Evolutionary conservation across 805 yeast species (phyloP), one percentile per base, ranked within the genome.

Genomic region (Saccharomycopsis sp.): DNA sequence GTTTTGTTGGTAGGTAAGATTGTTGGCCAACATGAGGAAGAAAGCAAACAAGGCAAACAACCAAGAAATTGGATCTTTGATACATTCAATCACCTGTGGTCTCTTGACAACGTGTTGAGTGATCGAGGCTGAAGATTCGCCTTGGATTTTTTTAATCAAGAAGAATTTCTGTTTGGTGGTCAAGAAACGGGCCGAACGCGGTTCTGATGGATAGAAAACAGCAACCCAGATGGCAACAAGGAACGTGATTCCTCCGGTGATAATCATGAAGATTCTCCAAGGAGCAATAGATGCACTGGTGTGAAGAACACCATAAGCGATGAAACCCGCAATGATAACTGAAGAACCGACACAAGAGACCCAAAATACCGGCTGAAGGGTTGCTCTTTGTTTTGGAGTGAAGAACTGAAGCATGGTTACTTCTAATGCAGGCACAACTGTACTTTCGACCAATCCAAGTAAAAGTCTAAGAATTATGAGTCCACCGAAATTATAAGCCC

Each of bases 211-310:
- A 64, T 81, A 83, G 20, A 74, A 55, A 59, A 74, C 73, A 55
- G 68, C 65, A 2, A 76, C 67, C 2, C 72, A 52, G 1, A 73
- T 50, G 1, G 76, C 67, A 42, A 75, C 60, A 20, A 77, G 24
- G 22, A 82, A 70, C 0, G 87, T 80, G 47, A 80, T 66, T 14
- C 82, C 78, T 54, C 87, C 89, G 56, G 80, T 75, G 54, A 83
- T 78, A 38, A 84, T 76, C 69, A 77, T 78, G 57, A 83, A 76
- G 17, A 84, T 66, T 63, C 79, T 78, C 87, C 88, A 85, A 5
- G 71, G 61, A 23, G 72, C 66, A 24, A 73, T 65, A 0, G 71
- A 52, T 22, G 67, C 53, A 9, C 58, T 38, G 20, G 56, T 60
- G 56, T 67, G 68, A 5, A 73, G 52, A 3, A 73, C 71, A 62